phyloP scores from a whole-genome alignment of 2,329 filamentous ascomycete species.

The Fonsecaea erecta region DNA sequence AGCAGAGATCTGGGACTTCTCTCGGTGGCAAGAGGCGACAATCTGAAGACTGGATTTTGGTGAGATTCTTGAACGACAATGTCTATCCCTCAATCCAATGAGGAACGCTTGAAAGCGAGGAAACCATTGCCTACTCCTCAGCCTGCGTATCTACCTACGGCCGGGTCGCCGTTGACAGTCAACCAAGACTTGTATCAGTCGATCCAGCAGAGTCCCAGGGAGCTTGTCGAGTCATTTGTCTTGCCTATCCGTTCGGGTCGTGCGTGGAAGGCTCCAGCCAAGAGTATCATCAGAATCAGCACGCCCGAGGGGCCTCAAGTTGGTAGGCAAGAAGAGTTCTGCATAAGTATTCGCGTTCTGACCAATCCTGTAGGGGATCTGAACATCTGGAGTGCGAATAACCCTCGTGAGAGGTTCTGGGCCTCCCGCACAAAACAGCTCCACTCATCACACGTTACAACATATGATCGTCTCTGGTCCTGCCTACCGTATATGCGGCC shows the following conservation, averaged over 20 bases:
- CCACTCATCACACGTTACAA: conserved; percentile 73
- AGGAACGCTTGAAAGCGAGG: conserved; percentile 31
- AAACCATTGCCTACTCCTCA: conserved; percentile 35
- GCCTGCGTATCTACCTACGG: conserved; percentile 38
- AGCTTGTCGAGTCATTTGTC: conserved; percentile 55
- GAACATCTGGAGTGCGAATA: conserved; percentile 78
- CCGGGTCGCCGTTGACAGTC: conserved; percentile 35
- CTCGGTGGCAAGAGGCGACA: background rate
- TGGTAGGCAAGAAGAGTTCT: conserved; percentile 24
- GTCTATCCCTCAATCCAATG: conserved; percentile 5
- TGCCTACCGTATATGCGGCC: conserved; percentile 77
- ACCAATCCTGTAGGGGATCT: conserved; percentile 63
- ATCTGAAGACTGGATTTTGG: background rate
- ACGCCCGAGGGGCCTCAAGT: conserved; percentile 81
- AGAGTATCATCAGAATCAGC: conserved; percentile 71
- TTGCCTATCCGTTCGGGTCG: conserved; percentile 74
- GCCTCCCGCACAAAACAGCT: conserved; percentile 77
- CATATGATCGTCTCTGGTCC: conserved; percentile 76
- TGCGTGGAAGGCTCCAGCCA: conserved; percentile 72
- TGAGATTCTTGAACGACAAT: background rate
- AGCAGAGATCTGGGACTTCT: background rate
- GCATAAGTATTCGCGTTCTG: background rate
- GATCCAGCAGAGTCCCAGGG: conserved; percentile 34
- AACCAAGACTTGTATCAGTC: conserved; percentile 35
- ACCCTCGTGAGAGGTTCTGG: conserved; percentile 83